Conservation (phyloP, 2,329 filamentous ascomycete species). For the Aspergillus ibericus region DNA sequence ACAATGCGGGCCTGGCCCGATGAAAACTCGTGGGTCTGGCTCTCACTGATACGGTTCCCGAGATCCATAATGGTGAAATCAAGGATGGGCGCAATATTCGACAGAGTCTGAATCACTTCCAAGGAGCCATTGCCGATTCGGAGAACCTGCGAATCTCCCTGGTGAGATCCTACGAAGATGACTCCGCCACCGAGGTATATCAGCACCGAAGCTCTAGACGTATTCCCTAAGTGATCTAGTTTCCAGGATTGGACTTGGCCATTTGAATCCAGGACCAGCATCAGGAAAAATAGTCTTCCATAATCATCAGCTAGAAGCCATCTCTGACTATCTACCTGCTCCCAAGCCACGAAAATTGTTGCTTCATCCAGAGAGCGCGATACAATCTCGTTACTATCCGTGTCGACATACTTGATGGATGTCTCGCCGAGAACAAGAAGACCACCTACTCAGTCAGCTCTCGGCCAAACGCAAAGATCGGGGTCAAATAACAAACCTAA, state of each 20-base stretch:
- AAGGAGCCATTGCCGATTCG: slow-evolving; percentile 62
- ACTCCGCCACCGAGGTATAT: slow-evolving; percentile 69
- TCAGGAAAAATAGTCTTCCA: slow-evolving; percentile 79
- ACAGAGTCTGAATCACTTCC: slow-evolving; percentile 69
- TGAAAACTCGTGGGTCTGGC: slow-evolving; percentile 83
- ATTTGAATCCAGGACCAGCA: slow-evolving; percentile 65
- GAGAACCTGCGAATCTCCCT: slow-evolving; percentile 86
- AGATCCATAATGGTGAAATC: slow-evolving; percentile 97
- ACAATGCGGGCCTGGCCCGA: slow-evolving; percentile 93
- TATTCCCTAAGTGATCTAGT: slow-evolving; percentile 65
- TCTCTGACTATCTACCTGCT: slow-evolving; percentile 73
- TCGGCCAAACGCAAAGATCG: slow-evolving; percentile 41
- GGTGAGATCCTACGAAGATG: slow-evolving; percentile 87
- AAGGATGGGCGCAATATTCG: slow-evolving; percentile 86
- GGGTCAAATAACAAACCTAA: slow-evolving; percentile 41
- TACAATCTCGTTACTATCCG: slow-evolving; percentile 66
- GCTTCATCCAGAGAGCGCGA: slow-evolving; percentile 68
- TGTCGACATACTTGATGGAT: slow-evolving; percentile 80
- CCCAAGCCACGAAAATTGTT: slow-evolving; percentile 90
- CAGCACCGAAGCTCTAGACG: slow-evolving; percentile 73
- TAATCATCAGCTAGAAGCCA: slow-evolving; percentile 94
- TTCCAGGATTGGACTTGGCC: slow-evolving; percentile 71
- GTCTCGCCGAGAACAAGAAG: slow-evolving; percentile 77
- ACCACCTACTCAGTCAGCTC: slow-evolving; percentile 53
- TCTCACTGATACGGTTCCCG: slow-evolving; percentile 77